Conservation (phyloP, 1,284 basidiomycete genomes). For the Heterobasidion annosum region DNA sequence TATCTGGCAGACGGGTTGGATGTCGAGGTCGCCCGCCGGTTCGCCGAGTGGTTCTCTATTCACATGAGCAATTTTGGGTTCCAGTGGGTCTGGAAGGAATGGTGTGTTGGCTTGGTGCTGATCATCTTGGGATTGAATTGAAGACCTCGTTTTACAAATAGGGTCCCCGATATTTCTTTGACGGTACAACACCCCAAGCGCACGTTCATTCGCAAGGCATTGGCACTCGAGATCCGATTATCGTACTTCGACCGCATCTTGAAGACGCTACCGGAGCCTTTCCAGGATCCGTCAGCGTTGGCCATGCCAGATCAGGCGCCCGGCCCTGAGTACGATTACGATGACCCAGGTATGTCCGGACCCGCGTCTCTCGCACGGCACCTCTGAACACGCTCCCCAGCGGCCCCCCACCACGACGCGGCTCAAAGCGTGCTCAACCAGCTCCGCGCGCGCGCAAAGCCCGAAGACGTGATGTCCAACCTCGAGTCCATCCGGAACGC, state of each 20-base stretch:
- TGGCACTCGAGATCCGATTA: conserved; percentile 87
- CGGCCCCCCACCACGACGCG: conserved; percentile 70
- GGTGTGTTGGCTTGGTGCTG: conserved; percentile 41
- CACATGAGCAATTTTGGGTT: conserved; percentile 99
- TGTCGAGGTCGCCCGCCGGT: conserved; percentile 72
- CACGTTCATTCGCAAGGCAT: conserved; percentile 79
- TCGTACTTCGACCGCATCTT: conserved; percentile 92
- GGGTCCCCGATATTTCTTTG: conserved; percentile 80
- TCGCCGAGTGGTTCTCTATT: conserved; percentile 91
- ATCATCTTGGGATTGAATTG: not conserved
- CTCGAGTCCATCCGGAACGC: conserved; percentile 62
- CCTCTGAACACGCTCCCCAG: conserved; percentile 24
- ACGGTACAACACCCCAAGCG: conserved; percentile 76
- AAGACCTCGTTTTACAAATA: conserved; percentile 19
- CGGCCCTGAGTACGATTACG: conserved; percentile 79
- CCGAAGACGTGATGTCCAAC: conserved; percentile 73
- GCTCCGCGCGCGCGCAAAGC: conserved; percentile 69
- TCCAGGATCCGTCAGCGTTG: conserved; percentile 57
- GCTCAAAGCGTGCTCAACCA: conserved; percentile 76
- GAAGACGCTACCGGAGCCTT: conserved; percentile 79
- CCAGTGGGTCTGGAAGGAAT: conserved; percentile 99
- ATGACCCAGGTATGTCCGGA: conserved; percentile 37
- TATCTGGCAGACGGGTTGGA: conserved; percentile 78
- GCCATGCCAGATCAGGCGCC: conserved; percentile 73
- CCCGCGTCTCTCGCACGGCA: not conserved